Percentiles rank a stretch among this genome's conserved stretches.
Conservation (phyloP, 257 asterid genomes). For the Solanum piurae region DNA sequence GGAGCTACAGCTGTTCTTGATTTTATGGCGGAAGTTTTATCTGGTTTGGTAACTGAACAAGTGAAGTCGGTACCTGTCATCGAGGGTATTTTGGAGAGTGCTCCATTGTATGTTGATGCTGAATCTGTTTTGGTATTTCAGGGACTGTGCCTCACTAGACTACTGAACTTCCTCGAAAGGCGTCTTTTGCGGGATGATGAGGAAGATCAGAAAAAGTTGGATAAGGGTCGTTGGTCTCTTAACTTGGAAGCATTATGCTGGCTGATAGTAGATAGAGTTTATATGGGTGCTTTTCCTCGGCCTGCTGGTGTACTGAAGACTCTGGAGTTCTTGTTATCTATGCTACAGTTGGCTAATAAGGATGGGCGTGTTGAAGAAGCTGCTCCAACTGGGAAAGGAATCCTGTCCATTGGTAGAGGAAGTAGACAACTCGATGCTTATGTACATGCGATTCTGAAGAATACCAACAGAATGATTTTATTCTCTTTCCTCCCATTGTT, state of each 20-base stretch:
- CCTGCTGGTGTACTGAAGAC: slow-evolving; percentile 76
- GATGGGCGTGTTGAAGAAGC: slow-evolving; percentile 95
- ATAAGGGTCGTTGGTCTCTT: slow-evolving; percentile 74
- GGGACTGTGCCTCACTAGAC: slow-evolving; percentile 83
- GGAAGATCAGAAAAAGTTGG: slow-evolving; percentile 84
- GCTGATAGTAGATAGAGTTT: slow-evolving; percentile 88
- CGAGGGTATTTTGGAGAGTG: slow-evolving; percentile 76
- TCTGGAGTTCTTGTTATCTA: slow-evolving; percentile 86
- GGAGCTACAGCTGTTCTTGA: slow-evolving; percentile 92
- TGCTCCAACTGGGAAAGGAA: slow-evolving; percentile 68
- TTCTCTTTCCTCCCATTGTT: slow-evolving; percentile 96
- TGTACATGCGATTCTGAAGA: slow-evolving; percentile 66
- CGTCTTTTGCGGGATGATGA: slow-evolving; percentile 93
- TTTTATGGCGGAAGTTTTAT: slow-evolving; percentile 86
- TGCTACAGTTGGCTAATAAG: slow-evolving; percentile 95
- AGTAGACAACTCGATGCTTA: slow-evolving; percentile 80
- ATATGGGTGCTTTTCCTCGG: slow-evolving; percentile 97
- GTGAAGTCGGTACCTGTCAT: slow-evolving; percentile 56
- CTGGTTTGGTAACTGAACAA: slow-evolving; percentile 80
- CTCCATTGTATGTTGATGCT: slow-evolving; percentile 68
- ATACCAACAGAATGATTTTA: slow-evolving; percentile 65
- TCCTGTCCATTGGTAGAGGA: slow-evolving; percentile 96
- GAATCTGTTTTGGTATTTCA: slow-evolving; percentile 91
- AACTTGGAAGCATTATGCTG: slow-evolving; percentile 86
- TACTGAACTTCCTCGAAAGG: slow-evolving; percentile 93